Evolutionary conservation across 768 basidiomycete genomes (phyloP).

Genomic region (Hygrophoropsis aurantiaca): DNA sequence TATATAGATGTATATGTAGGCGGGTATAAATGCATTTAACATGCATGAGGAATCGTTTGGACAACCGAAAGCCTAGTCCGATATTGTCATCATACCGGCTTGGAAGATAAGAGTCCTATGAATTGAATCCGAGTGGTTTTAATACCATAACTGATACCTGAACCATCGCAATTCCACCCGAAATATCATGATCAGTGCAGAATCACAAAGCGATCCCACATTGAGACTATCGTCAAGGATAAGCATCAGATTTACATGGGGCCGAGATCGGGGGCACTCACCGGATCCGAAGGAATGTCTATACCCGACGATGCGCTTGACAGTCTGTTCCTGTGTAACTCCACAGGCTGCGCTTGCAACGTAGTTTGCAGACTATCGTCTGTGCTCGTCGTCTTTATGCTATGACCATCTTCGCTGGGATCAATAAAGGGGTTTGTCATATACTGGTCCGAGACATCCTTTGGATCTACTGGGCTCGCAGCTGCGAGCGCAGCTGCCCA

Average conservation of each 20-base stretch:
- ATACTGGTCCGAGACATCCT: not conserved
- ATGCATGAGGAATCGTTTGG: too few relatives aligned
- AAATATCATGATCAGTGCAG: too few relatives aligned
- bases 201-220: slow-evolving; percentile 7
- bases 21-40: too few relatives aligned
- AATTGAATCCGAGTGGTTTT: too few relatives aligned
- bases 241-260: not conserved
- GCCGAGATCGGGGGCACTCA: too few relatives aligned
- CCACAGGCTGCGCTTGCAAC: not conserved
- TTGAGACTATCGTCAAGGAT: slow-evolving; percentile 1
- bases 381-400: not conserved
- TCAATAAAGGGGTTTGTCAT: slow-evolving; percentile 1
- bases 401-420: not conserved
- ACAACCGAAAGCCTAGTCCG: too few relatives aligned
- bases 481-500: slow-evolving; percentile 4
- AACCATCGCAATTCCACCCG: too few relatives aligned
- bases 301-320: slow-evolving; percentile 6
- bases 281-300: slow-evolving; percentile 3
- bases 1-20: too few relatives aligned
- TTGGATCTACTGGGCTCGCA: slow-evolving; percentile 1
- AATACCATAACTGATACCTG: too few relatives aligned
- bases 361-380: not conserved
- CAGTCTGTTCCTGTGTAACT: slow-evolving; percentile 1
- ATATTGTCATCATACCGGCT: too few relatives aligned
- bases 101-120: too few relatives aligned